Conservation (phyloP, 306 rosid species). For the Malus asiatica region DNA sequence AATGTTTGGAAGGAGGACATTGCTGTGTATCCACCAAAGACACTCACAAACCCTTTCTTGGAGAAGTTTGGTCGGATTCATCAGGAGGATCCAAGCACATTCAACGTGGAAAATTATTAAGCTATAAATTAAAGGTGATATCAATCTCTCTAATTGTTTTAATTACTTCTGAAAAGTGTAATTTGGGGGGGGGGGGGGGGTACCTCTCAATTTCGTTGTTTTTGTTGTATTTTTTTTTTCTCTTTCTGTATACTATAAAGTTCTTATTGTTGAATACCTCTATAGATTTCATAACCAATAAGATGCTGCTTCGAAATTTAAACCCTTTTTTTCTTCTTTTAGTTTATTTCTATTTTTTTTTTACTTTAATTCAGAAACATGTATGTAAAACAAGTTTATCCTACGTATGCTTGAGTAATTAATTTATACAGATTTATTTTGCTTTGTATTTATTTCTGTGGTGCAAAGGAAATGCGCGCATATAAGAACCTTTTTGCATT, state of each 20-base stretch:
- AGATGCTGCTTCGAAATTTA: not conserved
- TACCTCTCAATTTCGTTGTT: not conserved
- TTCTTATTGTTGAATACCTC: slow-evolving; percentile 21
- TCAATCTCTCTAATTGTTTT: not conserved
- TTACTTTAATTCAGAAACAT: not conserved
- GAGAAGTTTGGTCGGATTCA: slow-evolving; percentile 80
- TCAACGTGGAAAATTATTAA: slow-evolving; percentile 15
- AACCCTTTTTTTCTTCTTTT: not conserved
- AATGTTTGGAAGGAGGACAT: slow-evolving; percentile 81
- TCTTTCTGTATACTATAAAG: slow-evolving; percentile 16
- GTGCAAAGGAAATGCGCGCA: not conserved
- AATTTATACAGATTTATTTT: not conserved
- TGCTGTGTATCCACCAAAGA: slow-evolving; percentile 57
- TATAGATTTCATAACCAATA: slow-evolving; percentile 25
- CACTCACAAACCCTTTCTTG: slow-evolving; percentile 72
- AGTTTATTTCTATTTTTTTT: not conserved
- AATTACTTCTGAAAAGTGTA: not conserved
- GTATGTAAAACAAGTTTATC: not conserved
- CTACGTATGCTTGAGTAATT: not conserved
- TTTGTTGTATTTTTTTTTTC: not conserved
- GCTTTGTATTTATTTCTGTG: not conserved
- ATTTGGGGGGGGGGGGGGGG: not conserved
- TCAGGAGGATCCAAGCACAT: slow-evolving; percentile 42
- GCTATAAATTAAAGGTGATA: not conserved
- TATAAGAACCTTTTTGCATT: not conserved